These are phyloP conservation scores for Solanum corneliomulleri DNA, from an alignment of 257 asterid genomes.

Conservation along the genomic window DNA sequence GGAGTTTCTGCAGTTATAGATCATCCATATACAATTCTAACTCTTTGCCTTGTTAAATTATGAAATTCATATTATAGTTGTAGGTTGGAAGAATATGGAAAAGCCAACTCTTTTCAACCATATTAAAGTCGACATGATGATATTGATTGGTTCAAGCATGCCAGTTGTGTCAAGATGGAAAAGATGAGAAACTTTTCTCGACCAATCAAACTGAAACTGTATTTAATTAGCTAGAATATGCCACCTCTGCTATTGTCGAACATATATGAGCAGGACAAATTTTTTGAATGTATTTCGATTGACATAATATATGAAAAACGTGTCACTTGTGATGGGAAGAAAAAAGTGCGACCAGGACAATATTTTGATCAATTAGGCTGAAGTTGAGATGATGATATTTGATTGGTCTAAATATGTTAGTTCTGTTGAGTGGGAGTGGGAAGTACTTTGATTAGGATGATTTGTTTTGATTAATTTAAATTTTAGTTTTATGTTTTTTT, in stretches of 20 bases:
- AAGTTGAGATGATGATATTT: no score
- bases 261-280: background rate
- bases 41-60: no score
- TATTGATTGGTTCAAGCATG: background rate
- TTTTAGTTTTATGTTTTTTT: no score
- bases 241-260: background rate
- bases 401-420: no score
- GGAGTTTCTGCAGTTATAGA: no score
- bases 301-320: no score
- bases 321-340: background rate
- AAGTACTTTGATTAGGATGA: no score
- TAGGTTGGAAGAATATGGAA: background rate
- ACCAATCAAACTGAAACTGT: background rate
- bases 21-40: no score
- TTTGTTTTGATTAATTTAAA: no score
- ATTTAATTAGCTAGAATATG: background rate
- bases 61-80: background rate
- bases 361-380: no score
- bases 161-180: background rate
- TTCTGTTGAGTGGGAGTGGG: no score
- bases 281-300: no score
- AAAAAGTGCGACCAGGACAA: background rate
- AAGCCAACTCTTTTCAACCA: background rate
- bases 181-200: background rate
- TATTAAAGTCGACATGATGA: background rate